Conservation (phyloP, 1,139 yeast genomes). For the Nakaseomyces bracarensis region DNA sequence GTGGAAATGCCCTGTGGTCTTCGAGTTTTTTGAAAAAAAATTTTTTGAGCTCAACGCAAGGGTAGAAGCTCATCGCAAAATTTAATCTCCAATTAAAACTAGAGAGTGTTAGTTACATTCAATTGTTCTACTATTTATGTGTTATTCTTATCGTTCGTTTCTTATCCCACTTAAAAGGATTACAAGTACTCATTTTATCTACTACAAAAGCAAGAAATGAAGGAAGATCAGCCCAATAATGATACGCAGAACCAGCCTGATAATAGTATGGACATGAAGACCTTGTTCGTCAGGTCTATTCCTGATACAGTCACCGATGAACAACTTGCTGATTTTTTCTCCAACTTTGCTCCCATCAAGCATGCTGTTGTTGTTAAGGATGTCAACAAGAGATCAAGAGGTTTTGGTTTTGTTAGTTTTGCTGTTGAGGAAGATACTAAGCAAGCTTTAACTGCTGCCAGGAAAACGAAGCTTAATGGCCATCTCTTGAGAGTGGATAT, state of each 20-base stretch:
- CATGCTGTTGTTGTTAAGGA: slow-evolving; percentile 92
- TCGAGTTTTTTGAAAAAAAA: not conserved
- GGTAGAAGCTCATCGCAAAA: slow-evolving; percentile 5
- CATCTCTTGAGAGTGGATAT: slow-evolving; percentile 68
- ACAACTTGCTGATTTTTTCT: slow-evolving; percentile 71
- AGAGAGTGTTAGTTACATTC: not conserved
- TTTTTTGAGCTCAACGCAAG: slow-evolving; percentile 9
- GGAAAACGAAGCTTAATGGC: slow-evolving; percentile 57
- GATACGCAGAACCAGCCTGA: slow-evolving; percentile 10
- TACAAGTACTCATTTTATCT: too few relatives aligned
- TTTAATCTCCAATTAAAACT: too few relatives aligned
- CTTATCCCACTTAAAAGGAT: too few relatives aligned
- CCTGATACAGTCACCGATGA: slow-evolving; percentile 79
- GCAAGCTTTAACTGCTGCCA: slow-evolving; percentile 62
- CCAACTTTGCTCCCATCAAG: slow-evolving; percentile 88
- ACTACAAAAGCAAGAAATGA: slow-evolving; percentile 1
- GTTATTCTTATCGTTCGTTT: not conserved
- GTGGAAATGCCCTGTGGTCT: not conserved
- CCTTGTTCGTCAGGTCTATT: slow-evolving; percentile 74
- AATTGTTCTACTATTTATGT: too few relatives aligned
- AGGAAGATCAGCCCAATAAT: slow-evolving; percentile 4
- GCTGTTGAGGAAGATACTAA: slow-evolving; percentile 77
- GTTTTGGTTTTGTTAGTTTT: slow-evolving; percentile 94
- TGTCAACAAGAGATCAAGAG: slow-evolving; percentile 62
- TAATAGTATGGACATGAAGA: slow-evolving; percentile 39